phyloP scores from a whole-genome alignment of 257 asterid species.

The Solanum neorickii region DNA sequence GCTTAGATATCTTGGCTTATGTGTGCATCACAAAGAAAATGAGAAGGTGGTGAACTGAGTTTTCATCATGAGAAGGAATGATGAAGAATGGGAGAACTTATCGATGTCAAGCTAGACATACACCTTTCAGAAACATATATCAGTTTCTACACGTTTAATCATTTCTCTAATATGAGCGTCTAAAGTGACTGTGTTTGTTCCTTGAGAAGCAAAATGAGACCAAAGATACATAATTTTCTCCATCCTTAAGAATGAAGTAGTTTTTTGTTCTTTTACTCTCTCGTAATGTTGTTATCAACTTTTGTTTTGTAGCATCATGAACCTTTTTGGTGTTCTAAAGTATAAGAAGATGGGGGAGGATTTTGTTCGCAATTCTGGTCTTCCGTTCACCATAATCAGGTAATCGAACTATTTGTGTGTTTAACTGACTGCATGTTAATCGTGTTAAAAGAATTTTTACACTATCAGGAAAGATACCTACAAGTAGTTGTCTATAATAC shows the following conservation, averaged over 20 bases:
- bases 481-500: neutral
- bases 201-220: neutral
- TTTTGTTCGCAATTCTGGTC: slow-evolving; percentile 76
- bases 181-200: neutral
- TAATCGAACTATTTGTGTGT: neutral
- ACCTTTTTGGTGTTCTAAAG: slow-evolving; percentile 89
- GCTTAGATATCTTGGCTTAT: neutral
- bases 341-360: slow-evolving; percentile 99
- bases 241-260: neutral
- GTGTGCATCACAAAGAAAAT: neutral
- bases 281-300: slow-evolving; percentile 1
- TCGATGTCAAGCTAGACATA: neutral
- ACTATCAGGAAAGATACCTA: neutral
- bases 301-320: slow-evolving; percentile 53
- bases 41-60: neutral
- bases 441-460: neutral
- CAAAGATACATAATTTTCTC: neutral
- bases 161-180: neutral
- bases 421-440: neutral
- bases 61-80: neutral
- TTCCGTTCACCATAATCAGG: slow-evolving; percentile 88
- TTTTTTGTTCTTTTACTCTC: neutral
- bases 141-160: neutral
- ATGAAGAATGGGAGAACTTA: neutral
- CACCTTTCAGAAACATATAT: neutral